phyloP scores from a whole-genome alignment of 768 basidiomycete species.

The Rhodotorula paludigena region DNA sequence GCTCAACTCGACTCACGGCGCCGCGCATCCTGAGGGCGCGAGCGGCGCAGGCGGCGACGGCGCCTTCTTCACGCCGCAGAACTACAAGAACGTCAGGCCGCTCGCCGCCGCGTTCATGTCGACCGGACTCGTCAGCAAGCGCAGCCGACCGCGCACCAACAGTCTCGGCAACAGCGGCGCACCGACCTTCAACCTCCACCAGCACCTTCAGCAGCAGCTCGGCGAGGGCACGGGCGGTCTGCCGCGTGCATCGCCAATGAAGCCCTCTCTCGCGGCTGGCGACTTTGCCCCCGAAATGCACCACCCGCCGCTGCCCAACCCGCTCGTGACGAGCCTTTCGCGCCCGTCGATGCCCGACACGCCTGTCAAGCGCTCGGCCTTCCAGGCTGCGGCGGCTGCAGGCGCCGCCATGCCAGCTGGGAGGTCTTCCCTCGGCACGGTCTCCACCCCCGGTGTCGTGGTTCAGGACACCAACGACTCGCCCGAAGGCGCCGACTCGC shows the following conservation, averaged over 20 bases:
- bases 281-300: not conserved
- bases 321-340: slow-evolving; percentile 21
- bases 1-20: slow-evolving; percentile 21
- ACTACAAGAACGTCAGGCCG: slow-evolving; percentile 42
- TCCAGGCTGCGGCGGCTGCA: not conserved
- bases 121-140: slow-evolving; percentile 49
- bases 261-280: slow-evolving; percentile 4
- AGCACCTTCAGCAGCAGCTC: slow-evolving; percentile 32
- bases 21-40: not conserved
- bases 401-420: not conserved
- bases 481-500: not conserved
- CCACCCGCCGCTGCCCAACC: slow-evolving; percentile 5
- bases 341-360: slow-evolving; percentile 45
- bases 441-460: slow-evolving; percentile 8
- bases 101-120: slow-evolving; percentile 48
- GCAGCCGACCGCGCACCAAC: slow-evolving; percentile 25
- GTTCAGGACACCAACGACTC: not conserved
- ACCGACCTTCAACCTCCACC: slow-evolving; percentile 30
- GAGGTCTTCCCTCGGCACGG: not conserved
- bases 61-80: slow-evolving; percentile 40
- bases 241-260: slow-evolving; percentile 35
- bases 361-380: slow-evolving; percentile 42
- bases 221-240: slow-evolving; percentile 15
- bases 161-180: slow-evolving; percentile 16
- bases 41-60: not conserved